These are phyloP conservation scores for Trichothecium sympodiale DNA, from an alignment of 2,329 filamentous ascomycete species.

Conservation along the genomic window DNA sequence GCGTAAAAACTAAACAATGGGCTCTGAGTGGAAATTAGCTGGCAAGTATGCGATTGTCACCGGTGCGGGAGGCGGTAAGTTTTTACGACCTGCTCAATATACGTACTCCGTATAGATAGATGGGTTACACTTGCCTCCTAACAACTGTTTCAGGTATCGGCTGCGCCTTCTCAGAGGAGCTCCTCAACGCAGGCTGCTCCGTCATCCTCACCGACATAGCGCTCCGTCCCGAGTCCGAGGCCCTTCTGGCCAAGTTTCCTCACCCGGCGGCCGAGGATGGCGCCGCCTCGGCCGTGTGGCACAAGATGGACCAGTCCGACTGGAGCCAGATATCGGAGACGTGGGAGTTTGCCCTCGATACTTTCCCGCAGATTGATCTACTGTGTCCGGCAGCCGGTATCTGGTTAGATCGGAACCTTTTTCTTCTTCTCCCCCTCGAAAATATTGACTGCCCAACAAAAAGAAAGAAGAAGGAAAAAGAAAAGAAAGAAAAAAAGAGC, in stretches of 20 bases:
- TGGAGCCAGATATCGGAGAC: constrained; percentile 13
- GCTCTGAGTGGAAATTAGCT: too few relatives aligned
- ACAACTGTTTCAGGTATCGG: constrained; percentile 10
- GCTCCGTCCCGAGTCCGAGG: constrained; percentile 12
- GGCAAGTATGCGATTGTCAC: constrained; percentile 8
- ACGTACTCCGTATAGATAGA: neutral
- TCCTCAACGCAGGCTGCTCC: constrained; percentile 14
- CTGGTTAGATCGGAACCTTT: constrained; percentile 4
- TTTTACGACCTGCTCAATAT: neutral
- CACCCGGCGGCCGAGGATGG: constrained; percentile 2
- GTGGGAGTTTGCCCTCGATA: constrained; percentile 23
- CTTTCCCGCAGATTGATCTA: constrained; percentile 46
- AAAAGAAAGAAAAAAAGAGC: too few relatives aligned
- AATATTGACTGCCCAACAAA: too few relatives aligned
- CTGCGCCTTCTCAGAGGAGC: constrained; percentile 9
- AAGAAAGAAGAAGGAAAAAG: too few relatives aligned
- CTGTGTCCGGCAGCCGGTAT: constrained; percentile 52
- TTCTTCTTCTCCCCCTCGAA: too few relatives aligned
- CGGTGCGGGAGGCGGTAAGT: constrained; percentile 5
- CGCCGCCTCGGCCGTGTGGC: constrained; percentile 8
- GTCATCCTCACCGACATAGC: constrained; percentile 14
- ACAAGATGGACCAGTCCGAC: constrained; percentile 14
- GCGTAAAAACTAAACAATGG: too few relatives aligned
- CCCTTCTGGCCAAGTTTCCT: constrained; percentile 7
- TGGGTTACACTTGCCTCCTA: too few relatives aligned